Evolutionary conservation across 2,329 filamentous ascomycete genomes (phyloP).

Genomic region (Colletotrichum phormii): DNA sequence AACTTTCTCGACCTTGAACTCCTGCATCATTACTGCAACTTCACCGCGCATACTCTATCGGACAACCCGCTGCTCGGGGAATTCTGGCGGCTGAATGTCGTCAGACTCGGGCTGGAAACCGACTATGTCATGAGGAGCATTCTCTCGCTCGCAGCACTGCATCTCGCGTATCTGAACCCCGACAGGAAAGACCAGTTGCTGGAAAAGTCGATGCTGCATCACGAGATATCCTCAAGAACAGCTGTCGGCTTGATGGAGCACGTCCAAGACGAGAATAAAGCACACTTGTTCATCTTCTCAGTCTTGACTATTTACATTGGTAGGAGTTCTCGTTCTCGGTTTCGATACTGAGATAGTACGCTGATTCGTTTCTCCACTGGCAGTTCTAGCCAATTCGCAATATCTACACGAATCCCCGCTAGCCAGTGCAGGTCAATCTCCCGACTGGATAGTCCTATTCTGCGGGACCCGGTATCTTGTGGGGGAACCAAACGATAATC

Average conservation of each 20-base stretch:
- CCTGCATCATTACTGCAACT: conserved; percentile 63
- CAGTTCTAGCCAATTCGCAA: conserved; percentile 33
- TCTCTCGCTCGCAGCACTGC: conserved; percentile 61
- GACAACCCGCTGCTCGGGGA: conserved; percentile 53
- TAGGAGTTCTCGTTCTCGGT: background rate
- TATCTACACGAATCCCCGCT: conserved; percentile 28
- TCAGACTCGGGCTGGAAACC: conserved; percentile 57
- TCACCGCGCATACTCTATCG: conserved; percentile 60
- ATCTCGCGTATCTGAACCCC: conserved; percentile 52
- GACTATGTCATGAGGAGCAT: conserved; percentile 61
- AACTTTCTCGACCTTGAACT: conserved; percentile 62
- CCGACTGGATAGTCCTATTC: conserved; percentile 40
- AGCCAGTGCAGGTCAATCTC: conserved; percentile 15
- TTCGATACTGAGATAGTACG: background rate
- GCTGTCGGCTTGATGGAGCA: conserved; percentile 43
- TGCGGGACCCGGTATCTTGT: conserved; percentile 31
- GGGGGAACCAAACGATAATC: conserved; percentile 18
- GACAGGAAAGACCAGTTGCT: conserved; percentile 36
- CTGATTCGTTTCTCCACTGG: background rate
- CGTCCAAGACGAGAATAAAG: conserved; percentile 32
- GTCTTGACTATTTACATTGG: conserved; percentile 36
- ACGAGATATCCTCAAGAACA: conserved; percentile 44
- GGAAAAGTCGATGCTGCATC: conserved; percentile 40
- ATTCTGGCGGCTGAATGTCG: conserved; percentile 60
- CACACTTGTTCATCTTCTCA: conserved; percentile 35